A percentile compares a stretch with the other conserved stretches of the same genome.
These are phyloP conservation scores for Mycena capillaripes DNA, from an alignment of 768 basidiomycete genomes.

Conservation along the genomic window DNA sequence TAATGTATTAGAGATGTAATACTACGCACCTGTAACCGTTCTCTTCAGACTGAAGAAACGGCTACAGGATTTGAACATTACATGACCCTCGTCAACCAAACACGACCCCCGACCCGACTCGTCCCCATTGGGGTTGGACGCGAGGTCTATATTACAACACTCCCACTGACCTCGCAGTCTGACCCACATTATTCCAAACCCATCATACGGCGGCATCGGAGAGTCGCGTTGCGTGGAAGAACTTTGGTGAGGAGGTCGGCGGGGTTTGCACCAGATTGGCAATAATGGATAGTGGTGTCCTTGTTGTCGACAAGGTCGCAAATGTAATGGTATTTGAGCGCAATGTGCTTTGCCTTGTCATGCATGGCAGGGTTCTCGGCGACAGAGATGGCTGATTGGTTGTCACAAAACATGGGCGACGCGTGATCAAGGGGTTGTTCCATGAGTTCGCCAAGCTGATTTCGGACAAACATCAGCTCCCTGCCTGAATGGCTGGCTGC, in stretches of 20 bases:
- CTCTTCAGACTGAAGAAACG: too few relatives aligned
- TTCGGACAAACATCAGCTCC: not conserved
- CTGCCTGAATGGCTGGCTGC: too few relatives aligned
- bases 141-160: too few relatives aligned
- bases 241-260: slow-evolving; percentile 2
- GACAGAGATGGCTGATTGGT: not conserved
- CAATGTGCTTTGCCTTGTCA: slow-evolving; percentile 12
- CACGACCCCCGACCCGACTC: too few relatives aligned
- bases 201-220: too few relatives aligned
- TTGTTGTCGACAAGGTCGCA: not conserved
- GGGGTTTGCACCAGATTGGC: not conserved
- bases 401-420: slow-evolving; percentile 2
- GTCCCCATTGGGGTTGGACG: too few relatives aligned
- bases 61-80: too few relatives aligned
- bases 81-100: too few relatives aligned
- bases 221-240: slow-evolving; percentile 12
- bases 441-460: not conserved
- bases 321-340: slow-evolving; percentile 1
- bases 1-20: too few relatives aligned
- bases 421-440: not conserved
- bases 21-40: too few relatives aligned
- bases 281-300: not conserved
- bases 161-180: too few relatives aligned
- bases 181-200: too few relatives aligned
- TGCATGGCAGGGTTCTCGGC: slow-evolving; percentile 2